Percentiles rank a stretch among this genome's conserved stretches.
Evolutionary conservation across 2,329 filamentous ascomycete species (phyloP).

Genomic region (Penicillium sp.): DNA sequence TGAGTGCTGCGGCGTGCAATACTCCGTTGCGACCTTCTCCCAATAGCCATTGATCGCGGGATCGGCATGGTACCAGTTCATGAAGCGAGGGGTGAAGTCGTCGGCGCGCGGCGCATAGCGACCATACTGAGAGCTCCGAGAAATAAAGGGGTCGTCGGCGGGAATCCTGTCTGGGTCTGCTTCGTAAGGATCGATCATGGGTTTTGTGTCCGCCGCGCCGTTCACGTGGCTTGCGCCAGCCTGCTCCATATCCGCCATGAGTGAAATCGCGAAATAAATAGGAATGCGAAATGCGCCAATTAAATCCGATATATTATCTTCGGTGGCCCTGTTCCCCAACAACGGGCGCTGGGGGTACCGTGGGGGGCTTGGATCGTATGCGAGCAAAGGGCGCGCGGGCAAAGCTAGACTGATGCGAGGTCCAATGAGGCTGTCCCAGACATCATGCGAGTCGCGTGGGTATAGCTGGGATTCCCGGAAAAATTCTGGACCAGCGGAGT

Average conservation of each 20-base stretch:
- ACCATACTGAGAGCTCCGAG: constrained; percentile 35
- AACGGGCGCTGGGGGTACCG: background rate
- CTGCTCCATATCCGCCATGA: constrained; percentile 26
- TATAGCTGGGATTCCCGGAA: background rate
- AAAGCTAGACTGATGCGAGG: constrained; percentile 19
- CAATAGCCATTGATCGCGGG: constrained; percentile 36
- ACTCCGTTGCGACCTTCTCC: constrained; percentile 34
- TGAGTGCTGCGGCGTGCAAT: constrained; percentile 34
- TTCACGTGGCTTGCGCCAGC: constrained; percentile 24
- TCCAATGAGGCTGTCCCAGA: constrained; percentile 10
- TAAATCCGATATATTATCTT: background rate
- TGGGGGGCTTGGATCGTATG: constrained; percentile 11
- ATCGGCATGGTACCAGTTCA: constrained; percentile 35
- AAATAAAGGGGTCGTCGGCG: constrained; percentile 36
- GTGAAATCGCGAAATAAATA: background rate
- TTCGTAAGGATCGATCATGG: constrained; percentile 36
- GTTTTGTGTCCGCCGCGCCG: constrained; percentile 17
- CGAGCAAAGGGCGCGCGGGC: constrained; percentile 14
- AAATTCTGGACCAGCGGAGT: background rate
- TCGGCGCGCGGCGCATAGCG: constrained; percentile 34
- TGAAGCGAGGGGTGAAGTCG: constrained; percentile 39
- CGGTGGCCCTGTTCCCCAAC: background rate
- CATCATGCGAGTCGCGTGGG: constrained; percentile 19
- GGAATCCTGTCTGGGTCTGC: constrained; percentile 33
- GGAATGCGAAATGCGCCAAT: background rate